phyloP scores from a whole-genome alignment of 257 asterid genomes.

The Henckelia pumila region DNA sequence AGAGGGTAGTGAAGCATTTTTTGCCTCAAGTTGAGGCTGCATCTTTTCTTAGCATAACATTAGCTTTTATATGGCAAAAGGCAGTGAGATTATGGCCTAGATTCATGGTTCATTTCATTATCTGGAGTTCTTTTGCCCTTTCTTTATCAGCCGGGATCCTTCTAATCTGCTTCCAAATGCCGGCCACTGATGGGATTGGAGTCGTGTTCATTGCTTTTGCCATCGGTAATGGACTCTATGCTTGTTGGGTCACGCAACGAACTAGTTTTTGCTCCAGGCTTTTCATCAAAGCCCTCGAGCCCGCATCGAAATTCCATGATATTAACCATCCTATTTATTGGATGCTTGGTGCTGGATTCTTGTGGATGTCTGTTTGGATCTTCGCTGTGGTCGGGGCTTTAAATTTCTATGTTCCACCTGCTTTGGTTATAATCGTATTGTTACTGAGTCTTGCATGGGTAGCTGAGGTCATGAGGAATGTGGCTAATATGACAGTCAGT shows the following conservation, averaged over 20 bases:
- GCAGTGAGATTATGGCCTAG: conserved; percentile 80
- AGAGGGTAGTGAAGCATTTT: conserved; percentile 54
- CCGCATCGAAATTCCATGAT: conserved; percentile 67
- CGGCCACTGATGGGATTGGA: conserved; percentile 78
- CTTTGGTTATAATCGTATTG: conserved; percentile 52
- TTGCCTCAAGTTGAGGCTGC: conserved; percentile 93
- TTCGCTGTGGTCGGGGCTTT: conserved; percentile 80
- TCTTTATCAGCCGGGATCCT: conserved; percentile 79
- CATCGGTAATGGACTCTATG: conserved; percentile 82
- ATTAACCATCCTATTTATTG: conserved; percentile 72
- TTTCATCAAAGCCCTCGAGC: conserved; percentile 73
- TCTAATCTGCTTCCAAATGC: conserved; percentile 78
- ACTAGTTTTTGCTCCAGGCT: conserved; percentile 69
- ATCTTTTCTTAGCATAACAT: conserved; percentile 69
- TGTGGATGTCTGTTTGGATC: conserved; percentile 95
- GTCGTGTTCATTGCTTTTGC: conserved; percentile 58
- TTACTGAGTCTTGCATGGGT: conserved; percentile 77
- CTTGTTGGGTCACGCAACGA: conserved; percentile 93
- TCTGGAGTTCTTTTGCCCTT: conserved; percentile 79
- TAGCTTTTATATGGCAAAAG: conserved; percentile 89
- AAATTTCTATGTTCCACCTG: conserved; percentile 65
- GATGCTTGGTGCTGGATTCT: conserved; percentile 80
- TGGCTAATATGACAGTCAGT: conserved; percentile 78
- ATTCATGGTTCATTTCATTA: conserved; percentile 76
- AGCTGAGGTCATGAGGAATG: conserved; percentile 98